Conservation (phyloP, 257 asterid genomes). For the Solanum pimpinellifolium region DNA sequence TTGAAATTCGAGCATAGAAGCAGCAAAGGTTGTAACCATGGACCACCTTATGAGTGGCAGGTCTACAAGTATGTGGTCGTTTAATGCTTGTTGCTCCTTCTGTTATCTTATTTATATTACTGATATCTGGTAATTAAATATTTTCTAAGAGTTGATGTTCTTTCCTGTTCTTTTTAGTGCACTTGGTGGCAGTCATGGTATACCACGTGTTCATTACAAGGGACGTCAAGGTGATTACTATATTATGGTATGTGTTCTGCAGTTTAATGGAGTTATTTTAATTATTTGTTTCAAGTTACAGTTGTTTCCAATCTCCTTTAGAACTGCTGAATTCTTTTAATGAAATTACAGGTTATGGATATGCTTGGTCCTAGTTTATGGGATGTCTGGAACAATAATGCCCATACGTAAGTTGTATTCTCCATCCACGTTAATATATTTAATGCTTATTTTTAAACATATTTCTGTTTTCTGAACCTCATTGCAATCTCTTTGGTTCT, state of each 20-base stretch:
- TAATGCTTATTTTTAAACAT: background rate
- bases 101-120: background rate
- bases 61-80: slow-evolving; percentile 47
- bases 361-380: slow-evolving; percentile 19
- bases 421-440: background rate
- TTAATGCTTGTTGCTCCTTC: background rate
- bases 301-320: background rate
- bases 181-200: slow-evolving; percentile 81
- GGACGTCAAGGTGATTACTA: slow-evolving; percentile 71
- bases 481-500: background rate
- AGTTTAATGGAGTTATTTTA: background rate
- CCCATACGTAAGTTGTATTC: slow-evolving; percentile 7
- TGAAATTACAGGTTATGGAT: slow-evolving; percentile 71
- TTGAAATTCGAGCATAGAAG: slow-evolving; percentile 71
- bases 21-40: slow-evolving; percentile 84
- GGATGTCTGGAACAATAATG: slow-evolving; percentile 18
- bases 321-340: background rate
- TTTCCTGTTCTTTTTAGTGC: slow-evolving; percentile 18
- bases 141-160: background rate
- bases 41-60: slow-evolving; percentile 87
- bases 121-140: background rate
- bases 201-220: slow-evolving; percentile 70
- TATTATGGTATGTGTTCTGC: slow-evolving; percentile 43
- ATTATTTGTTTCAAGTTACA: background rate
- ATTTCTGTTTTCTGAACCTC: background rate